phyloP scores from a whole-genome alignment of 2,329 filamentous ascomycete genomes.

The Penicillium sp. region DNA sequence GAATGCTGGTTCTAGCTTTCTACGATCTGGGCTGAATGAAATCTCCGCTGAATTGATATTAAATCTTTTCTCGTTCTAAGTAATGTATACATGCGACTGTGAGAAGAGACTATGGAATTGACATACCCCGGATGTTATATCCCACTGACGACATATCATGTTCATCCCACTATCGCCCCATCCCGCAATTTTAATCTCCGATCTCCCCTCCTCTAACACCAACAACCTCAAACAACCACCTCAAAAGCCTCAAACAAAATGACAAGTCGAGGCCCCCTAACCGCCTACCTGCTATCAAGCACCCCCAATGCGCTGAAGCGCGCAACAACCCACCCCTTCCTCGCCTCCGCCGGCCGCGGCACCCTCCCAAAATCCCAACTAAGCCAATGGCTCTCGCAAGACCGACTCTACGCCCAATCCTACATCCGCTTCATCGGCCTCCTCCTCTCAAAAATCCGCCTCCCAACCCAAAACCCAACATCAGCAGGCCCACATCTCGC shows the following conservation, averaged over 20 bases:
- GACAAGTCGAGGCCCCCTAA: constrained; percentile 47
- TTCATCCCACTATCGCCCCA: constrained; percentile 12
- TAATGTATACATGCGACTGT: background rate
- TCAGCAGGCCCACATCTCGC: constrained; percentile 23
- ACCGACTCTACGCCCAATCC: constrained; percentile 68
- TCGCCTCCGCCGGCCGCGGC: constrained; percentile 64
- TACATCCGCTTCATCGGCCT: constrained; percentile 67
- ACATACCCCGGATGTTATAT: background rate
- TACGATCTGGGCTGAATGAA: background rate
- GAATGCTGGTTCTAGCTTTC: background rate
- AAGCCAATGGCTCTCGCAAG: constrained; percentile 69
- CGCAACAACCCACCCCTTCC: constrained; percentile 67
- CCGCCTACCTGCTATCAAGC: constrained; percentile 56
- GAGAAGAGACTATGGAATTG: background rate
- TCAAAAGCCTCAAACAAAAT: constrained; percentile 26
- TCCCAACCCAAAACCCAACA: constrained; percentile 44
- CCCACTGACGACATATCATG: constrained; percentile 20
- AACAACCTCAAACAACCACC: background rate
- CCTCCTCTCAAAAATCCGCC: constrained; percentile 62
- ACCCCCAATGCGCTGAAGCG: constrained; percentile 49
- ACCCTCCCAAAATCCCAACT: constrained; percentile 57
- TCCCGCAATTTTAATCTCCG: constrained; percentile 5
- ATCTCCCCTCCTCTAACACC: constrained; percentile 3
- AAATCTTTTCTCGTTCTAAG: background rate
- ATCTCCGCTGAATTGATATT: background rate